A percentile compares a stretch with the other conserved stretches of the same genome.
Conservation (phyloP, 495 filamentous ascomycete genomes). For the Niebla homalea region DNA sequence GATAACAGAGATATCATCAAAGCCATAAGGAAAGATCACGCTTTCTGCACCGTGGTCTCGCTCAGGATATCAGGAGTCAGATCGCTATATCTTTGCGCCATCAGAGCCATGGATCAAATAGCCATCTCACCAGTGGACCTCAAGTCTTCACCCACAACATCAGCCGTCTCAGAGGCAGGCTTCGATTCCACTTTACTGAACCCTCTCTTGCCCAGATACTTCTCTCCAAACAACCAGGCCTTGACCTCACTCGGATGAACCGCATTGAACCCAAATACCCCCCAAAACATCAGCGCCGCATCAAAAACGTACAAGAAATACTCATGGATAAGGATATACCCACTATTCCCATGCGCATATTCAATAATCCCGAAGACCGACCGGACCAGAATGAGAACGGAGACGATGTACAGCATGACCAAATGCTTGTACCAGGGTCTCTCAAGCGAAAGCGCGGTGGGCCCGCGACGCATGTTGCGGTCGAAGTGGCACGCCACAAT, state of each 20-base stretch:
- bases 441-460: conserved; percentile 6
- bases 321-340: conserved; percentile 40
- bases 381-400: conserved; percentile 45
- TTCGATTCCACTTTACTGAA: no score
- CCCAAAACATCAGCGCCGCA: conserved; percentile 40
- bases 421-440: conserved; percentile 40
- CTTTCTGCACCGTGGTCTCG: no score
- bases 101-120: no score
- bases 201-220: not conserved
- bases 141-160: no score
- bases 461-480: conserved; percentile 19
- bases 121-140: no score
- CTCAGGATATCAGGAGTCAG: no score
- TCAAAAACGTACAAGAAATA: conserved; percentile 54
- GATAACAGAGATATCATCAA: no score
- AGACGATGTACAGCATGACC: conserved; percentile 37
- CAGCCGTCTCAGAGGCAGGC: no score
- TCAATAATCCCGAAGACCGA: conserved; percentile 50
- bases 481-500: conserved; percentile 25
- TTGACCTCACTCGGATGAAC: conserved; percentile 28
- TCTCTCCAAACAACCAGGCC: conserved; percentile 2
- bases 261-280: conserved; percentile 35
- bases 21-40: no score
- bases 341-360: conserved; percentile 42
- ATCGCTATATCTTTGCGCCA: no score